Evolutionary conservation across 257 asterid genomes (phyloP).

Genomic region (Paraleonurus japonicus): DNA sequence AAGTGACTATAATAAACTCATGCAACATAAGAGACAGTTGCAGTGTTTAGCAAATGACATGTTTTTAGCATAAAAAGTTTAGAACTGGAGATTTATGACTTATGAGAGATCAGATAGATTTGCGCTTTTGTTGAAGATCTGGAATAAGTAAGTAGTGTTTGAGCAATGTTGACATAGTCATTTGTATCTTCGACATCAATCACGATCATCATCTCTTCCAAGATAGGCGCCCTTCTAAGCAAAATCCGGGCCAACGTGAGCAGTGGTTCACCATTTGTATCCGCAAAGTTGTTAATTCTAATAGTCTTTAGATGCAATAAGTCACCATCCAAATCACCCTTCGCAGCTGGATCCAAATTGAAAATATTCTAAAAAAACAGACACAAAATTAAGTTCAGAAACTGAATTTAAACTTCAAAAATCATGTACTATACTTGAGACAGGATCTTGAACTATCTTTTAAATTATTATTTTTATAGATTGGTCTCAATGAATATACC

Average conservation of each 20-base stretch:
- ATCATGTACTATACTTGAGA: neutral
- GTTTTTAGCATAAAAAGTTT: neutral
- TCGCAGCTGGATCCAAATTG: too few relatives aligned
- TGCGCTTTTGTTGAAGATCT: neutral
- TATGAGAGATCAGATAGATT: neutral
- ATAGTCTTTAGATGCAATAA: slow-evolving; percentile 22
- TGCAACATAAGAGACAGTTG: too few relatives aligned
- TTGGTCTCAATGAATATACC: neutral
- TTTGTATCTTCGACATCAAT: neutral
- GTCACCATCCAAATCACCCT: neutral
- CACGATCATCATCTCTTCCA: slow-evolving; percentile 2
- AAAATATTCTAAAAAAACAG: neutral
- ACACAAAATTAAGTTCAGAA: neutral
- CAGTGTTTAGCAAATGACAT: too few relatives aligned
- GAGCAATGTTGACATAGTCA: neutral
- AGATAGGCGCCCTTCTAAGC: slow-evolving; percentile 8
- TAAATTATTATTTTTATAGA: neutral
- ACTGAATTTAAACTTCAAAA: neutral
- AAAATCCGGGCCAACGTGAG: slow-evolving; percentile 1
- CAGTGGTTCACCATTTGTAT: neutral
- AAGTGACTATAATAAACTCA: too few relatives aligned
- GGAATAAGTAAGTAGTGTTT: neutral
- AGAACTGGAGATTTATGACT: neutral
- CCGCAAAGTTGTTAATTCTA: neutral
- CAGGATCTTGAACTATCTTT: neutral